Base-by-base conservation (phyloP, 768 basidiomycete species). In the Xerocomellus chrysenteron region DNA sequence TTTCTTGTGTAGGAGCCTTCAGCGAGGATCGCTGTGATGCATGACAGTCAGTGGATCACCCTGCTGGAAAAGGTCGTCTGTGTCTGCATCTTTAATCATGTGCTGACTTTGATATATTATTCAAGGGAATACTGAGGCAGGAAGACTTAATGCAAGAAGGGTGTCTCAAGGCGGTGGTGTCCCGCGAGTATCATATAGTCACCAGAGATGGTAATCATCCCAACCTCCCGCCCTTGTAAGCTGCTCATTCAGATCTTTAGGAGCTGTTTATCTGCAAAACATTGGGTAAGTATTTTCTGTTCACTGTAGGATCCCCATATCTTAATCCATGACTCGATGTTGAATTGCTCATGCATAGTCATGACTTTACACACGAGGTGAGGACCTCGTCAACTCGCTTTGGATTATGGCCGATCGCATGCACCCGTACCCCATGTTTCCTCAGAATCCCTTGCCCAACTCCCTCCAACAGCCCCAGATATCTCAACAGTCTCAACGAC, bases 131-230 rank as follows among this genome's bases (percentile, higher is more conserved):
- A 8, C 5, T 47, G n/a, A 14, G 33, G 16, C 32, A 5, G n/a
- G 11, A 33, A 11, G 46, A 47, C 5, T 8, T 47, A 3, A 30
- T 21, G 9, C 30, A 21, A 21, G 32, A 17, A 30, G 30, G n/a
- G 16, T n/a, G 32, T 33, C 46, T 47, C 11, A 32, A 47, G 32
- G 32, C 11, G 12, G 46, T 11, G n/a, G 19, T 47, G 11, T 47
- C 46, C 14, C 16, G 26, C 10, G 19, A 47, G 17, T 47, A 33
- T n/a, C 7, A 35, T 75, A 75, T 3, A 76, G 75, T 33, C 19
- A 13, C 11, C n/a, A 35, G 24, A 35, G 33, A 35, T 35, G 47
- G 47, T 47, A 47, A 33, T 19, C 5, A 11, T 11, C 26, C 4
- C 26, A 16, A 45, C 11, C 0, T 28, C 26, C 10, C 2, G 12